Evolutionary conservation across 495 filamentous ascomycete species (phyloP).

Genomic region (Penicillium coprophilum): DNA sequence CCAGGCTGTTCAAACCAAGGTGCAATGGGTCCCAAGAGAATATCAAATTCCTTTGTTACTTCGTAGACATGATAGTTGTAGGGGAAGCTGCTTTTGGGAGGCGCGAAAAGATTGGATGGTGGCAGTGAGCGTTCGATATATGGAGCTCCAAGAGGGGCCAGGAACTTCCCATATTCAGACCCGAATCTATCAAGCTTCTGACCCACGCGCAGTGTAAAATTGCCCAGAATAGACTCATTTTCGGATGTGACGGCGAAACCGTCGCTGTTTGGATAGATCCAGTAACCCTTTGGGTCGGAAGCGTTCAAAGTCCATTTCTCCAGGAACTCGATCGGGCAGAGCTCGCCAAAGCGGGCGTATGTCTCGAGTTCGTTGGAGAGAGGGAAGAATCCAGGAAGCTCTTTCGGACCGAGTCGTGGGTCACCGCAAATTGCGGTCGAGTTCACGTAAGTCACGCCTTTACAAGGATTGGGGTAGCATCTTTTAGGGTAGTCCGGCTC

Average conservation of each 20-base stretch:
- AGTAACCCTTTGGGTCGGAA: constrained; percentile 26
- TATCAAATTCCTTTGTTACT: constrained; percentile 44
- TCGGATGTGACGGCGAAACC: constrained; percentile 44
- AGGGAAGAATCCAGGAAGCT: constrained; percentile 40
- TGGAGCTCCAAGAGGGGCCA: constrained; percentile 49
- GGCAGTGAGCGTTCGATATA: constrained; percentile 55
- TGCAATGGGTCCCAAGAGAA: constrained; percentile 50
- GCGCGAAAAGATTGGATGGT: constrained; percentile 48
- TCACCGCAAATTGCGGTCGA: constrained; percentile 51
- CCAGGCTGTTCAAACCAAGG: constrained; percentile 61
- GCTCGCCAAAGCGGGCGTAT: constrained; percentile 49
- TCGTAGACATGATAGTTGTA: constrained; percentile 59
- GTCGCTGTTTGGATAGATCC: constrained; percentile 38
- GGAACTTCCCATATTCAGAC: constrained; percentile 43
- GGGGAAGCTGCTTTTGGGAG: constrained; percentile 37
- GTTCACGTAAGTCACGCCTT: constrained; percentile 38
- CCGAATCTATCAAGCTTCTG: constrained; percentile 58
- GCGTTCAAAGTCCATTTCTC: constrained; percentile 39
- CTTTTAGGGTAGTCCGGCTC: constrained; percentile 12
- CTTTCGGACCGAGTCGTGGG: constrained; percentile 48
- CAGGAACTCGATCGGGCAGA: constrained; percentile 52
- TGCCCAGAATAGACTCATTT: constrained; percentile 42
- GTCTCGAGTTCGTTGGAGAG: constrained; percentile 35
- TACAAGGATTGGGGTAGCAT: constrained; percentile 36
- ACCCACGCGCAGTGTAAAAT: constrained; percentile 44